These are phyloP conservation scores for Penicillium crustosum DNA, from an alignment of 2,329 filamentous ascomycete species.

Conservation along the genomic window DNA sequence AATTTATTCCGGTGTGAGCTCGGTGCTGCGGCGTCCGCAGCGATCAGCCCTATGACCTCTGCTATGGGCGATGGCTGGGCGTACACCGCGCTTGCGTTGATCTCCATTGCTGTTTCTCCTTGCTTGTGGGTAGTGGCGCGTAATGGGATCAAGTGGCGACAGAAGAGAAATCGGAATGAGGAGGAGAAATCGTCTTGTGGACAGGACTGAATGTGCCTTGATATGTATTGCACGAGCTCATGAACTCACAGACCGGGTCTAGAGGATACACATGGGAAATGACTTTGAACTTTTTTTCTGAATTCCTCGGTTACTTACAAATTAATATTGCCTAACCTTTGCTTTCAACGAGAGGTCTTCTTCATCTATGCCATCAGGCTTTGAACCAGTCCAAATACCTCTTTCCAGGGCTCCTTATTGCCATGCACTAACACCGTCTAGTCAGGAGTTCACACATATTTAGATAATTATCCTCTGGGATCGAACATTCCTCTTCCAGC, in stretches of 20 bases:
- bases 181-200: constrained; percentile 1
- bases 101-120: constrained; percentile 21
- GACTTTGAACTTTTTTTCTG: background rate
- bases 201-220: background rate
- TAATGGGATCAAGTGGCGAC: constrained; percentile 32
- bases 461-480: background rate
- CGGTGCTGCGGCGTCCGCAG: constrained; percentile 41
- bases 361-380: background rate
- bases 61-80: constrained; percentile 45
- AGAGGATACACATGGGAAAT: background rate
- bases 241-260: background rate
- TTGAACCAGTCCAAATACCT: background rate
- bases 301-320: background rate
- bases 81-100: constrained; percentile 41
- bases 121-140: constrained; percentile 31
- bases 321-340: background rate
- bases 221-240: background rate
- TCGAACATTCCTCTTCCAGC: background rate
- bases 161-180: constrained; percentile 16
- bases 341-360: background rate
- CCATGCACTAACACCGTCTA: too few species aligned
- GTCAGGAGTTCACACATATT: background rate
- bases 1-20: constrained; percentile 44
- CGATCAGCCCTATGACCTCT: constrained; percentile 40
- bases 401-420: too few species aligned